Percentiles rank a stretch among this genome's conserved stretches.
These are phyloP conservation scores for Hemileccinum impolitum DNA, from an alignment of 768 basidiomycete genomes.

Conservation along the genomic window DNA sequence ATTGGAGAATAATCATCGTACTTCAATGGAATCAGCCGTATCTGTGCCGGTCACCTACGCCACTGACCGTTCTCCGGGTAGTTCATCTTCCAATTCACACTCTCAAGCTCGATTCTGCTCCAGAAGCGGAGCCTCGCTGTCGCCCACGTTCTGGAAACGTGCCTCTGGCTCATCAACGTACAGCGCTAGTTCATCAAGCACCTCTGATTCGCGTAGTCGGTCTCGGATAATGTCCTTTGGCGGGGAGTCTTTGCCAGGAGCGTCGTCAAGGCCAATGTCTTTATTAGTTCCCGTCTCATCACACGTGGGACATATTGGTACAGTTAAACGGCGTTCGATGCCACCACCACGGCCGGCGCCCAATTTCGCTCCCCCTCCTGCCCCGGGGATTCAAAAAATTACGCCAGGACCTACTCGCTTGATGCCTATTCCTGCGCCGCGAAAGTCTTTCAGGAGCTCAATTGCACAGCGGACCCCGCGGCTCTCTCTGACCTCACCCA, in stretches of 20 bases:
- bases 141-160: conserved; percentile 54
- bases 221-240: conserved; percentile 10
- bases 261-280: conserved; percentile 20
- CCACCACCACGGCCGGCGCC: conserved; percentile 76
- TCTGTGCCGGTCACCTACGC: conserved; percentile 32
- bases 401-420: conserved; percentile 1
- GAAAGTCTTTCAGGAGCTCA: conserved; percentile 51
- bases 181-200: conserved; percentile 42
- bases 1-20: conserved; percentile 20
- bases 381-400: conserved; percentile 41
- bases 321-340: conserved; percentile 55
- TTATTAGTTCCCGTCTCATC: conserved; percentile 14
- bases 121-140: conserved; percentile 42
- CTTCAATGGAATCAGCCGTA: conserved; percentile 22
- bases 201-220: conserved; percentile 36
- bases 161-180: conserved; percentile 48
- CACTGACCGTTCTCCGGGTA: conserved; percentile 34
- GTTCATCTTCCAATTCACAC: conserved; percentile 37
- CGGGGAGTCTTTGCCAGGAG: conserved; percentile 5
- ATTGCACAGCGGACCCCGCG: conserved; percentile 55
- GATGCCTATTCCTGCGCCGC: conserved; percentile 9
- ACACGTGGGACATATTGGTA: conserved; percentile 14
- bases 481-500: conserved; percentile 59
- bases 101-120: conserved; percentile 30
- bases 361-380: conserved; percentile 64